A percentile compares a stretch with the other conserved stretches of the same genome.
Evolutionary conservation across 2,329 filamentous ascomycete genomes (phyloP).

Genomic region (Stagonosporopsis chrysanthemi): DNA sequence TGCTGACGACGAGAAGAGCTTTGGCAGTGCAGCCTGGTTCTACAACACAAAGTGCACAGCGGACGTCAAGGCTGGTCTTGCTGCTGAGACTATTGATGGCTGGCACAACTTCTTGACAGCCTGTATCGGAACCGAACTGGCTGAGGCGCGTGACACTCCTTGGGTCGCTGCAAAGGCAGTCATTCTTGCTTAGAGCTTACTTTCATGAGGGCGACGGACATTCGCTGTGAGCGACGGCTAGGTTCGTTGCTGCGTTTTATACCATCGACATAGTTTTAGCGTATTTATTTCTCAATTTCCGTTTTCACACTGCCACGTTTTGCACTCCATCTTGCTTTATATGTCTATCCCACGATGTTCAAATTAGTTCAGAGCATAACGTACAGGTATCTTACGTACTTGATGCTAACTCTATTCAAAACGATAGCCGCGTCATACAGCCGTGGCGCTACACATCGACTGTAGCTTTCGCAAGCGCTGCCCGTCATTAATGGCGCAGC

Average conservation of each 20-base stretch:
- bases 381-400: neutral
- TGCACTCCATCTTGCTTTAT: neutral
- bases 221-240: conserved; percentile 3
- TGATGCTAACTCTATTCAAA: neutral
- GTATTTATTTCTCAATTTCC: neutral
- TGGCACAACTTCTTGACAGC: conserved; percentile 61
- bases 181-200: conserved; percentile 15
- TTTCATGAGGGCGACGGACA: neutral
- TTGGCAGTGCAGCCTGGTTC: conserved; percentile 69
- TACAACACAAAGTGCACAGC: conserved; percentile 61
- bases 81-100: conserved; percentile 56
- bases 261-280: neutral
- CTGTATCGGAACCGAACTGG: conserved; percentile 62
- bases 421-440: neutral
- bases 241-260: conserved; percentile 1
- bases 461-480: neutral
- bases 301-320: neutral
- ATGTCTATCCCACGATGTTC: neutral
- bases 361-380: neutral
- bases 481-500: neutral
- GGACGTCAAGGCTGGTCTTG: conserved; percentile 55
- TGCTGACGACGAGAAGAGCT: conserved; percentile 56
- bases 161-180: conserved; percentile 56
- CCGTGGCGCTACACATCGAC: neutral
- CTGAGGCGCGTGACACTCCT: conserved; percentile 54